These are phyloP conservation scores for Exidia glandulosa DNA, from an alignment of 768 basidiomycete species.

Conservation along the genomic window DNA sequence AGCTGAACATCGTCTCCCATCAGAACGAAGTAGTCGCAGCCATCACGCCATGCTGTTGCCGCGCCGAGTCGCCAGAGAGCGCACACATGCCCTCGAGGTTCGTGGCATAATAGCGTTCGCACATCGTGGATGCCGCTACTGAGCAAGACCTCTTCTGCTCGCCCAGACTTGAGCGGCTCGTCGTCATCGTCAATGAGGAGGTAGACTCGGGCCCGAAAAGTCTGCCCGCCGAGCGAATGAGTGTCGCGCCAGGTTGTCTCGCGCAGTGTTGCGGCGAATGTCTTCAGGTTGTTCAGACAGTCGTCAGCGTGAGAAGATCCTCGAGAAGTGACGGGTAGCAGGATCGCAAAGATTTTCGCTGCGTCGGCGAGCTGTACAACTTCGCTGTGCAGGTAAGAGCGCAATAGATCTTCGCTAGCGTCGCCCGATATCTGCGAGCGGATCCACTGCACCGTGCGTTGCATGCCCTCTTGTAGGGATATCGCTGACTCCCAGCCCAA, in stretches of 20 bases:
- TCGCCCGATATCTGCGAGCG: conserved; percentile 15
- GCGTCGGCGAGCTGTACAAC: conserved; percentile 26
- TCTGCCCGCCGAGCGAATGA: conserved; percentile 17
- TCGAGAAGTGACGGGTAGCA: conserved; percentile 49
- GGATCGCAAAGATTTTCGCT: conserved; percentile 34
- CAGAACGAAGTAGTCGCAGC: conserved; percentile 39
- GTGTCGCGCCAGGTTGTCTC: conserved; percentile 38
- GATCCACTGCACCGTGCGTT: conserved; percentile 38
- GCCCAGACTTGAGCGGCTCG: conserved; percentile 24
- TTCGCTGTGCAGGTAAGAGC: conserved; percentile 22
- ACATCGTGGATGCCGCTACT: conserved; percentile 28
- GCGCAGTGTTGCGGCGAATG: conserved; percentile 33
- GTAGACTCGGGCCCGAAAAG: conserved; percentile 33
- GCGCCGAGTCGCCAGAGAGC: conserved; percentile 44
- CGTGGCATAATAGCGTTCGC: conserved; percentile 23
- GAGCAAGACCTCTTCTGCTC: conserved; percentile 27
- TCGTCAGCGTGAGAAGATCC: conserved; percentile 21
- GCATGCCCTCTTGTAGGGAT: conserved; percentile 37
- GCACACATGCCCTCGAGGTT: conserved; percentile 39
- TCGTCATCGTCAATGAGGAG: conserved; percentile 45
- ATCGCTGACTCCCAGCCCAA: conserved; percentile 35
- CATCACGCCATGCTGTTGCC: conserved; percentile 33
- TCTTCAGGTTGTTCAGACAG: conserved; percentile 31
- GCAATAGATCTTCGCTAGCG: no score
- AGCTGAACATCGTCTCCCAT: conserved; percentile 47